Base-by-base conservation (phyloP, 2,329 filamentous ascomycete genomes). In the Scytalidium lignicola region DNA sequence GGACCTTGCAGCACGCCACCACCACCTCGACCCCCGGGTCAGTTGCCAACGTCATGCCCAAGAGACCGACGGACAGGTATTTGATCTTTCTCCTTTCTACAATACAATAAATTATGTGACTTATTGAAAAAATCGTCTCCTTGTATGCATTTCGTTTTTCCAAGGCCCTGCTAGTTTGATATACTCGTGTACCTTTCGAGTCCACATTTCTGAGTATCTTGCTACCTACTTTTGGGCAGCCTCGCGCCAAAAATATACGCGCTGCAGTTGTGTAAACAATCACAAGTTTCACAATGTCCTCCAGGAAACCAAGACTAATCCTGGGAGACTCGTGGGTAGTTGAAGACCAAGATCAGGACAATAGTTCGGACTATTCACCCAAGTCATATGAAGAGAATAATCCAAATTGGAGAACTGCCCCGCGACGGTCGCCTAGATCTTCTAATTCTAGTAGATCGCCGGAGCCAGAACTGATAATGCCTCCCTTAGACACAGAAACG, bases 261-360 rank as follows among this genome's bases (percentile, higher is more conserved):
- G 32, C 12, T 13, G 32, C 8, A 8, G 10, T 8, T 4, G 4
- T 17, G 32, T 37, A 37, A 37, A 37, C 32, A 37, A 37, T 37
- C 32, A 15, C 28, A 37, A 23, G 26, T 29, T 18, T 12, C 26
- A 40, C 32, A 9, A 63, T 61, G 58, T 39, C 56, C 21, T 44
- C 53, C 22, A 51, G 53, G 23, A 59, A 50, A 20, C 44, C 42
- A 18, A 57, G 53, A 42, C 21, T 55, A 42, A 52, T 52, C 8
- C 51, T 65, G n/a, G 62, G 55, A 13, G 62, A 62, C 12, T 65
- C 62, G 22, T 65, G 62, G 62, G 58, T 65, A 2, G 62, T 64
- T 3, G 62, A 63, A 40, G 60, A 52, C 7, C 55, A 59, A 22
- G 53, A 55, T 4, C 54, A 60, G 0, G 47, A 49, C 23, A n/a